Evolutionary conservation across 73 alveolate species (phyloP), one percentile per base, ranked within the genome.

Genomic region (Effrenium voratum): DNA sequence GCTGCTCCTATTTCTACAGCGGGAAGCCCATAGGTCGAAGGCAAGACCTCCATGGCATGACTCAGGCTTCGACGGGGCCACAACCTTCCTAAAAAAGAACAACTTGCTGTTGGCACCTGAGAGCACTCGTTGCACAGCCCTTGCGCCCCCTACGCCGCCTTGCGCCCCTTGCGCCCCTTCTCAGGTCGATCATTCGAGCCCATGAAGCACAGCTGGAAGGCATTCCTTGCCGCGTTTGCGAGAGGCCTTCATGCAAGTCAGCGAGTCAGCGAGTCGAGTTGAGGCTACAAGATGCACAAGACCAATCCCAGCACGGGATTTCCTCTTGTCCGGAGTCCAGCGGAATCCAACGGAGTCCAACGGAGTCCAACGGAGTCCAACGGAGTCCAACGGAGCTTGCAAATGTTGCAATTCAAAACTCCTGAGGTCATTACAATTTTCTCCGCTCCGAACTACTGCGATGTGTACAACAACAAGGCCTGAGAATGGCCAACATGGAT

Each of bases 161-260:
- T 19, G 26, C 19, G 26, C 63, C 63, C 63, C 63, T 19, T 12
- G 19, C 63, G 63, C 63, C 8, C 26, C 8, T 52, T 52, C 26
- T 19, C 5, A 72, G 82, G 82, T 88, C 95, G 85, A 88, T 77
- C 76, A 76, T 93, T n/a, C 79, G 99, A 19, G 99, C 99, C 30
- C 99, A 99, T 96, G 99, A 99, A 80, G 99, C 99, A 30, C 99
- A 99, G 97, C 94, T 99, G 88, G 99, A 99, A 55, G 99, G 99
- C 26, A 96, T 85, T 99, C 99, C 8, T 8, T 19, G 26, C 68
- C 68, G 68, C 68, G 68, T 55, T 55, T 13, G 68, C 10, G 22
- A 55, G 10, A 10, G 10, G 68, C 36, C 34, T n/a, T 28, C 22
- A 26, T n/a, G 32, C 2, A 19, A 28, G 73, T 12, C 8, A 26